Evolutionary conservation across 2,329 filamentous ascomycete genomes (phyloP), one percentile per base, ranked within the genome.

Genomic region (Canariomyces notabilis): DNA sequence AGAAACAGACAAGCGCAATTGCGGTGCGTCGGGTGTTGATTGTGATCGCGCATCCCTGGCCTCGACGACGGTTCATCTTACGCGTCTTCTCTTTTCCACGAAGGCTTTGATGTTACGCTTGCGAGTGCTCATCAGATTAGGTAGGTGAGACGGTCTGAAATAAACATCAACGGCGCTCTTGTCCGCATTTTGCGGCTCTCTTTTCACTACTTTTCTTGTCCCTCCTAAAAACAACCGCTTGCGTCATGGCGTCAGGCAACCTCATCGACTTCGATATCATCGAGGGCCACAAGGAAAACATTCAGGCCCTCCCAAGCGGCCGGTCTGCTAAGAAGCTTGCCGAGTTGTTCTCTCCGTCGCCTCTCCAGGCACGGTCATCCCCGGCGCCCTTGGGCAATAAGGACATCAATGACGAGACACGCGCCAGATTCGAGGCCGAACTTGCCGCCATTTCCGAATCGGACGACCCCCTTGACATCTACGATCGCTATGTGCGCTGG

Each of bases 281-380:
- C 68, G 93, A 98, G 70, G 81, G 80, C 37, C 90, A 96, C 60
- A 98, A 98, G 70, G 93, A 98, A 71, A 98, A 98, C 68, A 96
- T 98, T 46, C 90, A 96, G 67, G 83, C 89, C 18, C 77, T 98
- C 11, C 90, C 91, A 14, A 86, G 88, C 52, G 93, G 78, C 18
- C 74, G 93, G 55, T 97, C 91, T 33, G 93, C 91, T 37, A 87
- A 83, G 70, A 90, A 93, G 44, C 83, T 98, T 42, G 89, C 84
- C 22, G 80, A 89, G 44, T 79, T 89, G 23, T 89, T 89, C 76
- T 84, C 89, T 51, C 75, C 87, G 44, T 75, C 78, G 33, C 73
- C 76, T 33, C 68, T 79, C 26, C 74, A 80, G 45, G 76, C 76
- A 71, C 76, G 47, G 65, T 66, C 75, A 16, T 77, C 80, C 6